Percentiles rank a stretch among this genome's conserved stretches.
Evolutionary conservation across 306 rosid genomes (phyloP).

Genomic region (Ziziphus jujuba): DNA sequence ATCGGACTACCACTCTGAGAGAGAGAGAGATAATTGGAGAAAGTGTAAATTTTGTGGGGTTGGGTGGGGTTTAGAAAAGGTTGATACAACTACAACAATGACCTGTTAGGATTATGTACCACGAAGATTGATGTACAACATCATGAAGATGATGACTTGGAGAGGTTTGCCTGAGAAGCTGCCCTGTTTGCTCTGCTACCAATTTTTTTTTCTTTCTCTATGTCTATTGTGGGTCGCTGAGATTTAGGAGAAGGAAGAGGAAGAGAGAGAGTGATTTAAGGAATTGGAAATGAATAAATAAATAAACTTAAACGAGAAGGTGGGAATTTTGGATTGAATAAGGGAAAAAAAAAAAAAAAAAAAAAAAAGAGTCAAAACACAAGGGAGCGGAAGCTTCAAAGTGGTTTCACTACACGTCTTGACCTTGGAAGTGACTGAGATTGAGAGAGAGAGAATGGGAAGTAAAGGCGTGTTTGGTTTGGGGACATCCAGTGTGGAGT

Average conservation of each 20-base stretch:
- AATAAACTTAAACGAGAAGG: neutral
- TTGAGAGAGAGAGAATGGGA: too few relatives aligned
- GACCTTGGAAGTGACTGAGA: too few relatives aligned
- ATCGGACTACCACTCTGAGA: conserved; percentile 5
- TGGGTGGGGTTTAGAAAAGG: conserved; percentile 8
- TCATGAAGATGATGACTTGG: neutral
- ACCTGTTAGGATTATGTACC: neutral
- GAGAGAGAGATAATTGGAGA: too few relatives aligned
- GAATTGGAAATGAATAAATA: neutral
- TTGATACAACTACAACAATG: conserved; percentile 28
- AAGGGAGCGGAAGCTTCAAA: conserved; percentile 28
- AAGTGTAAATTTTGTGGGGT: neutral
- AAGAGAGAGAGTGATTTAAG: neutral
- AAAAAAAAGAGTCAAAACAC: too few relatives aligned
- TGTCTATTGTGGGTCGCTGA: neutral
- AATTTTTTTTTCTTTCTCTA: neutral
- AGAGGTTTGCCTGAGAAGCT: neutral
- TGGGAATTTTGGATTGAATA: neutral
- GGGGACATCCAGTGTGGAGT: too few relatives aligned
- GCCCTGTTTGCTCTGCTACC: neutral
- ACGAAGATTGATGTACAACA: neutral
- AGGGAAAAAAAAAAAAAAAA: neutral
- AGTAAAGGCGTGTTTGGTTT: too few relatives aligned
- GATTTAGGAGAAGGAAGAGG: neutral
- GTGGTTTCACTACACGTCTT: neutral